Evolutionary conservation across 1,139 yeast species (phyloP), one percentile per base, ranked within the genome.

Genomic region (Yamadazyma kanchanaburiensis): DNA sequence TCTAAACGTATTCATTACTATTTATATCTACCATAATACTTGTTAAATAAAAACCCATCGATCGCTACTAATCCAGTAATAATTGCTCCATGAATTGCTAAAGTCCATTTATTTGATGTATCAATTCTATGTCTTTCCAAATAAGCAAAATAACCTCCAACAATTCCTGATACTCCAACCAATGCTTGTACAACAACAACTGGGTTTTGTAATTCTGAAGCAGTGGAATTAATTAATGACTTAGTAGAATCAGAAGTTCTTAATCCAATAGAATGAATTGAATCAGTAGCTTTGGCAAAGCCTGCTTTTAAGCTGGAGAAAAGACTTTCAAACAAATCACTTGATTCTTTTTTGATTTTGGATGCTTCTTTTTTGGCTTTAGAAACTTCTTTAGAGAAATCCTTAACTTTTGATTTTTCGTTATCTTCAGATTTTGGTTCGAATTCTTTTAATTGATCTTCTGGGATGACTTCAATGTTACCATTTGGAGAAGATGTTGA

Each of bases 111-210:
- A 43, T 62, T 65, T 30, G 61, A 63, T 24, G 60, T 49, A 38
- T 77, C 60, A 43, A 70, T 64, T 47, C 70, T 64, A 47, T 68
- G 65, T 55, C 80, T 71, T 47, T 77, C 79, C 39, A 72, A 61
- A 49, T 70, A 73, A 14, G 71, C 77, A 37, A 60, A 58, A 45
- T 73, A 62, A 15, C 74, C 66, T 7, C 75, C 76, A 20, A 70
- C 62, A 22, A 67, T 51, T 6, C 75, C 73, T 28, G 74, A 64
- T n/a, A 70, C 50, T 18, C 75, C 70, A 28, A 76, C 66, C 24
- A 74, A 58, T 2, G 69, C 53, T 53, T 78, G 83, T 22, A 73
- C 55, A 14, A 74, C 57, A 30, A 79, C 81, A 11, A 74, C 82
- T 1, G 86, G 86, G 58, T 79, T 77, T 49, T 76, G 67, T 41